These are phyloP conservation scores for Fusarium odoratissimum DNA, from an alignment of 2,329 filamentous ascomycete genomes.

Conservation along the genomic window DNA sequence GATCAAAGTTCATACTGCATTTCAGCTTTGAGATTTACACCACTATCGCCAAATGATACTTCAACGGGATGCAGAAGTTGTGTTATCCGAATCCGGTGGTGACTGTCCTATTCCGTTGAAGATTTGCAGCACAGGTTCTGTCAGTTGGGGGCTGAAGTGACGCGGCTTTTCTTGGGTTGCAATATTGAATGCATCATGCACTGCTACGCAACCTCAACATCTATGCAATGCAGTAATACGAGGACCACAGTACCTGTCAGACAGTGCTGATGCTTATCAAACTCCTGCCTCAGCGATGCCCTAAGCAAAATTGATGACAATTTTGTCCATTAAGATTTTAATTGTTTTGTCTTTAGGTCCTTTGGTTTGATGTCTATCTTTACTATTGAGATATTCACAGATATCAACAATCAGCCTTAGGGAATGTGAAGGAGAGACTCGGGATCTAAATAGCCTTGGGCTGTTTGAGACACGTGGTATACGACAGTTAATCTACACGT, in stretches of 20 bases:
- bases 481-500: accelerated
- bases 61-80: background rate
- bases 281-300: background rate
- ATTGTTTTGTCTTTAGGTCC: too few species aligned
- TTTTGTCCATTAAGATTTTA: too few species aligned
- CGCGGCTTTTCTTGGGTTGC: background rate
- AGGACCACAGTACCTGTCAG: background rate
- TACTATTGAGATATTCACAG: too few species aligned
- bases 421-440: background rate
- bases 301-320: too few species aligned
- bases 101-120: accelerated
- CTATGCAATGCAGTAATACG: background rate
- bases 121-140: accelerated
- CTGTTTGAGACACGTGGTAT: accelerated
- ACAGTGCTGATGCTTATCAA: background rate
- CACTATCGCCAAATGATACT: background rate
- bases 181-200: background rate
- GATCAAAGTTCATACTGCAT: background rate
- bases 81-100: too few species aligned
- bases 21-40: background rate
- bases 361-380: too few species aligned
- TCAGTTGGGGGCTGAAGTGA: background rate
- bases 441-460: background rate
- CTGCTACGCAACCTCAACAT: background rate
- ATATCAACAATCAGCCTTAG: too few species aligned